These are phyloP conservation scores for Nadsonia commutata DNA, from an alignment of 1,139 yeast genomes.

Conservation along the genomic window DNA sequence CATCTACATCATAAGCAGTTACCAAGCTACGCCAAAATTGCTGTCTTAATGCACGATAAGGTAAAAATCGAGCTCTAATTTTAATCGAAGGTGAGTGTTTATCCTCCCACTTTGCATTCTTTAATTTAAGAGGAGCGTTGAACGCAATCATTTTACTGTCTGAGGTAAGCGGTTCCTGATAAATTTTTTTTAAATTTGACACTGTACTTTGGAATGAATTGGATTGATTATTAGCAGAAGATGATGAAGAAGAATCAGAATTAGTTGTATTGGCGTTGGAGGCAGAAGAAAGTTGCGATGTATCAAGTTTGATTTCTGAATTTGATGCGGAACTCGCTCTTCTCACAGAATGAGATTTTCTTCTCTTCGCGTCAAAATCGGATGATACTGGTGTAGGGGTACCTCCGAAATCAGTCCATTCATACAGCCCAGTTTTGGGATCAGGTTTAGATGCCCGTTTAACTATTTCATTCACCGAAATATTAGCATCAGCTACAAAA, in stretches of 20 bases:
- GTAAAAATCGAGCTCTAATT: constrained; percentile 50
- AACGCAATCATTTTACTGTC: constrained; percentile 6
- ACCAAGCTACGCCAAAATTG: constrained; percentile 59
- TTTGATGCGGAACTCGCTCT: not conserved
- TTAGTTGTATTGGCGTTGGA: not conserved
- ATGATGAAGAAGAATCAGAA: not conserved
- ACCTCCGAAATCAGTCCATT: constrained; percentile 10
- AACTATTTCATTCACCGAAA: constrained; percentile 38
- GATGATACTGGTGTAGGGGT: constrained; percentile 1
- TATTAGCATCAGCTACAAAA: constrained; percentile 50
- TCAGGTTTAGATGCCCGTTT: constrained; percentile 23
- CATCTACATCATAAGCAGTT: constrained; percentile 36
- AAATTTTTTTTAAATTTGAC: not conserved
- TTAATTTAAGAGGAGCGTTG: constrained; percentile 26
- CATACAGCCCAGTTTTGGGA: constrained; percentile 18
- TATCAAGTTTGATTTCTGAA: no score
- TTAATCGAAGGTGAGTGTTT: constrained; percentile 40
- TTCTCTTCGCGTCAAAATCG: not conserved
- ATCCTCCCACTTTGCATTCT: constrained; percentile 20
- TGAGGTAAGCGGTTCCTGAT: not conserved
- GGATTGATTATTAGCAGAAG: not conserved
- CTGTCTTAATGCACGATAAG: constrained; percentile 49
- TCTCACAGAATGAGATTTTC: not conserved
- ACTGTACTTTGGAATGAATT: not conserved
- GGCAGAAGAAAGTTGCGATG: not conserved